These are phyloP conservation scores for Coprinopsis cinerea DNA, from an alignment of 768 basidiomycete genomes.

Conservation along the genomic window DNA sequence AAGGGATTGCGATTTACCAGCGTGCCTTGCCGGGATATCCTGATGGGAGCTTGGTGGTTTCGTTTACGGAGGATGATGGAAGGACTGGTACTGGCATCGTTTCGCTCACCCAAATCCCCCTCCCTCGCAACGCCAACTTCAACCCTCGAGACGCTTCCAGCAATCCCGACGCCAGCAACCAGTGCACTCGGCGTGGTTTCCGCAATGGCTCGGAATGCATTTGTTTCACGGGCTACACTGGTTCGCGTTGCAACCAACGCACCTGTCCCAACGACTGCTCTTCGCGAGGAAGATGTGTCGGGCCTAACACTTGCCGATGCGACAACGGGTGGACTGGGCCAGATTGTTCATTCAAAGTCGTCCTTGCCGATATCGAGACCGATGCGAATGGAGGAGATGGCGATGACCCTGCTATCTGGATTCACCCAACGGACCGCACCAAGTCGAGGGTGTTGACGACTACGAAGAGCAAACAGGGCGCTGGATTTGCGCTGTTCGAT, in stretches of 20 bases:
- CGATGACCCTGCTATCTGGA: conserved; percentile 6
- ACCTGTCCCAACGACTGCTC: conserved; percentile 3
- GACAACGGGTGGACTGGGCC: neutral
- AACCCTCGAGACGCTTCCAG: neutral
- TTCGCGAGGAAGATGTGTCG: neutral
- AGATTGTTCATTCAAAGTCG: conserved; percentile 1
- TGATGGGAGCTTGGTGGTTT: neutral
- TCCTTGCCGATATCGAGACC: neutral
- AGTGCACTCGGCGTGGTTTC: neutral
- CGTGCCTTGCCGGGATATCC: neutral
- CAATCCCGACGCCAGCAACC: neutral
- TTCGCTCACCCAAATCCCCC: neutral
- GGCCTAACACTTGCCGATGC: neutral
- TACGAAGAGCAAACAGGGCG: conserved; percentile 3
- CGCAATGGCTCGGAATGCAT: neutral
- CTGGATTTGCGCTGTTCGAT: conserved; percentile 3
- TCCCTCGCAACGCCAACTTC: neutral
- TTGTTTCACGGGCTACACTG: conserved; percentile 1
- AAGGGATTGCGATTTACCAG: conserved; percentile 3
- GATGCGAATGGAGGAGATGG: conserved; percentile 2
- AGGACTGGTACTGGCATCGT: neutral
- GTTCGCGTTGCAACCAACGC: neutral
- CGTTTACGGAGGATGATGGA: neutral
- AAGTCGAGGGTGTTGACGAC: conserved; percentile 3
- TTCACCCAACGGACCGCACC: conserved; percentile 1